A percentile compares a stretch with the other conserved stretches of the same genome.
Conservation (phyloP, 164 flowering plant species). For the Echeveria elegans region DNA sequence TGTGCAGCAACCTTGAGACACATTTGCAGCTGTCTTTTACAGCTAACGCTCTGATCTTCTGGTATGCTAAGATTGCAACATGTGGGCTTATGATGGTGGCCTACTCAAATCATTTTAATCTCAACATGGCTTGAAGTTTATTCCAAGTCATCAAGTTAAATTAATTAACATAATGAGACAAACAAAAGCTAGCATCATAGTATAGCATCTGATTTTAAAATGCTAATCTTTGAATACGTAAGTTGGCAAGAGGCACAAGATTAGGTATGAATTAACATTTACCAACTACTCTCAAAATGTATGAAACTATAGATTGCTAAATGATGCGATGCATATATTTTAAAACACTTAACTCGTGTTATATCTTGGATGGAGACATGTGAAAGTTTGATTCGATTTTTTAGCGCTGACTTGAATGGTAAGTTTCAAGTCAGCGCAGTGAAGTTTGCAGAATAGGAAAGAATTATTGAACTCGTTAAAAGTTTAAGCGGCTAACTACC, state of each 20-base stretch:
- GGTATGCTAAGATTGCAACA: neutral
- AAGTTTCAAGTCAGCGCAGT: neutral
- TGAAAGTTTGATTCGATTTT: neutral
- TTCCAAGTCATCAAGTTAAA: neutral
- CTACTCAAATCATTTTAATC: neutral
- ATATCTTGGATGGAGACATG: conserved; percentile 3
- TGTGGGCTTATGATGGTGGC: neutral
- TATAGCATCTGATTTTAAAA: neutral
- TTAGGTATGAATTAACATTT: neutral
- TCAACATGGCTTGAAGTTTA: conserved; percentile 4
- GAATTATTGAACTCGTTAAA: neutral
- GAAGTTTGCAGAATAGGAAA: neutral
- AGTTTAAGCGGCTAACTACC: conserved; percentile 29
- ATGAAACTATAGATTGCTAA: neutral
- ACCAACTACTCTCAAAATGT: neutral
- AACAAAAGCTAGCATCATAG: neutral
- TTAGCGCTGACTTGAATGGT: neutral
- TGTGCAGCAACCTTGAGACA: neutral
- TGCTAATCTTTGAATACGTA: neutral
- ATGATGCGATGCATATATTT: neutral
- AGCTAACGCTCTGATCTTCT: neutral
- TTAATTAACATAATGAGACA: neutral
- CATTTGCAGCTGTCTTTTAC: conserved; percentile 4
- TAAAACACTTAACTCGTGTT: neutral
- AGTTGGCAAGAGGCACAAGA: neutral